These are phyloP conservation scores for Cordyceps tenuipes DNA, from an alignment of 2,329 filamentous ascomycete species.

Conservation along the genomic window DNA sequence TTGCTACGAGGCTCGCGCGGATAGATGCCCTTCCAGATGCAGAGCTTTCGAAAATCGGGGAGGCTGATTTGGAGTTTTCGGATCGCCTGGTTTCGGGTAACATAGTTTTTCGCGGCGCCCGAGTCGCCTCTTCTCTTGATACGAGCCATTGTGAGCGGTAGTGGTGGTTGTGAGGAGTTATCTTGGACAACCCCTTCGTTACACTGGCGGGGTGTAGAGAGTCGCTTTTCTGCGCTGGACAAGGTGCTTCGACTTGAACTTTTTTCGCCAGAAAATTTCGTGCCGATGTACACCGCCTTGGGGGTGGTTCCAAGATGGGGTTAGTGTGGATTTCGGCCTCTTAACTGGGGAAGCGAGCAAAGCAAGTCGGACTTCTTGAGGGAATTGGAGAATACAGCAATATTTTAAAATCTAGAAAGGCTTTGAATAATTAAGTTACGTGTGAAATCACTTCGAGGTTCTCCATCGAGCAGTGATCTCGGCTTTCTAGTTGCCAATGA, in stretches of 20 bases:
- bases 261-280: slow-evolving; percentile 15
- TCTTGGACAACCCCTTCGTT: slow-evolving; percentile 11
- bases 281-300: slow-evolving; percentile 6
- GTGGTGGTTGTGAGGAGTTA: slow-evolving; percentile 7
- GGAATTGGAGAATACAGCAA: neutral
- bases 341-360: neutral
- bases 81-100: slow-evolving; percentile 92
- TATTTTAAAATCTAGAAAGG: too few relatives aligned
- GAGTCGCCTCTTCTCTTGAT: slow-evolving; percentile 90
- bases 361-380: neutral
- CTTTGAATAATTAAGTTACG: too few relatives aligned
- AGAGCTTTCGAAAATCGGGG: slow-evolving; percentile 93
- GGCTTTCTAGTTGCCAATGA: too few relatives aligned
- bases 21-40: slow-evolving; percentile 99
- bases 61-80: slow-evolving; percentile 96
- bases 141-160: slow-evolving; percentile 49
- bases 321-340: neutral
- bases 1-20: slow-evolving; percentile 93
- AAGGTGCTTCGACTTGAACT: slow-evolving; percentile 3
- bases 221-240: slow-evolving; percentile 16
- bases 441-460: too few relatives aligned
- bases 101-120: slow-evolving; percentile 95
- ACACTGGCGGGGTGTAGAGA: slow-evolving; percentile 24
- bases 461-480: too few relatives aligned
- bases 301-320: neutral